These are phyloP conservation scores for Plasmodium adleri DNA, from an alignment of 169 alveolate species.

Conservation along the genomic window DNA sequence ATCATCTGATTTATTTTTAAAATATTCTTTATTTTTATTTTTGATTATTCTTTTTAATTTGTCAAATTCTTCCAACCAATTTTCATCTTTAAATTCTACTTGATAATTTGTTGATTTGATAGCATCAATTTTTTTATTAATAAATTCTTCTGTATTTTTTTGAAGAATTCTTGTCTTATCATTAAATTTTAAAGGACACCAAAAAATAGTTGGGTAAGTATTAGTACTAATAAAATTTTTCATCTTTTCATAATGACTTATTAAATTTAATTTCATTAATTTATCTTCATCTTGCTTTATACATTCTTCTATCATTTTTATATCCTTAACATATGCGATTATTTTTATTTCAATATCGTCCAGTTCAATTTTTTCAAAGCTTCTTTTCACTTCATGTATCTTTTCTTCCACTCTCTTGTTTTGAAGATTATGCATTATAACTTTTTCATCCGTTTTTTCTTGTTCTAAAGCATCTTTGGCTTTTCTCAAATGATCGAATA, in stretches of 20 bases:
- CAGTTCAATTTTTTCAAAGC: constrained; percentile 75
- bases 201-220: constrained; percentile 83
- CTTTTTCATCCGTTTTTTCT: constrained; percentile 79
- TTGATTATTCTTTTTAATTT: constrained; percentile 26
- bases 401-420: constrained; percentile 62
- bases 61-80: constrained; percentile 34
- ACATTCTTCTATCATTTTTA: constrained; percentile 47
- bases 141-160: constrained; percentile 77
- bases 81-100: constrained; percentile 51
- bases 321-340: constrained; percentile 38
- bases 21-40: background rate
- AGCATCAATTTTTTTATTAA: constrained; percentile 79
- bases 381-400: constrained; percentile 79
- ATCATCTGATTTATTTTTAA: background rate
- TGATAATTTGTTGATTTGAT: constrained; percentile 78
- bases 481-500: constrained; percentile 79
- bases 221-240: constrained; percentile 83
- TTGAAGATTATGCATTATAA: constrained; percentile 46
- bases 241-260: constrained; percentile 83
- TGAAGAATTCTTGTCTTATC: constrained; percentile 78
- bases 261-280: constrained; percentile 75
- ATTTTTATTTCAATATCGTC: constrained; percentile 75
- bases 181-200: constrained; percentile 84
- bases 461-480: constrained; percentile 82
- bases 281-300: constrained; percentile 63